Evolutionary conservation across 768 basidiomycete species (phyloP), one percentile per base, ranked within the genome.

Genomic region (Sutorius australiensis): DNA sequence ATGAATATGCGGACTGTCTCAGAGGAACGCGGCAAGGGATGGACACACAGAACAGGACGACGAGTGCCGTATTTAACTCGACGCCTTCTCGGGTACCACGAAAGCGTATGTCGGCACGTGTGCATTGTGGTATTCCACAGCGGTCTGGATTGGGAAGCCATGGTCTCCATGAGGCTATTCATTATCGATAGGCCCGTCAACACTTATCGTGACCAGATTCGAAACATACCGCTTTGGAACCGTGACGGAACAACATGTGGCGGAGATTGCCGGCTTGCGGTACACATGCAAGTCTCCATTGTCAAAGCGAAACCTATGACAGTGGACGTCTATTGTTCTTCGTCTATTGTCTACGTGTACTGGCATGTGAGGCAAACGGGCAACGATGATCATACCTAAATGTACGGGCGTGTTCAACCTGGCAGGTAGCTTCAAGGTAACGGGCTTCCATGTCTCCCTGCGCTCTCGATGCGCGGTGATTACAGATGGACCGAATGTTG

Each of bases 121-220:
- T 52, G 65, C 38, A 59, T 62, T 67, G 64, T 66, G 51, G 47
- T 48, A 9, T 38, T 64, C 53, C 64, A 52, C 61, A 47, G 16
- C 27, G 38, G 55, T 52, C 59, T 55, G 46, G 55, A 58, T 47
- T 50, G 24, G 53, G 60, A 46, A 50, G 30, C 51, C 55, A 44
- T 31, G 45, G 31, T 14, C 34, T 48, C 48, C 62, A 58, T 40
- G 58, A 61, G 59, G 62, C 55, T 21, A 38, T 46, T 53, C 44
- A 61, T 65, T 34, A 53, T 48, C 44, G 19, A 37, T 45, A 42
- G 46, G 47, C 37, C 44, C 41, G 53, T 40, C 37, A 34, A 51
- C 51, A 56, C 1, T 9, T 37, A 43, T 45, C 37, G 32, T 37
- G 36, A 21, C 52, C 44, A 48, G 46, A 62, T 55, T 54, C 24